phyloP scores from a whole-genome alignment of 441 rosid genomes.

The Gossypium schwendimanii region DNA sequence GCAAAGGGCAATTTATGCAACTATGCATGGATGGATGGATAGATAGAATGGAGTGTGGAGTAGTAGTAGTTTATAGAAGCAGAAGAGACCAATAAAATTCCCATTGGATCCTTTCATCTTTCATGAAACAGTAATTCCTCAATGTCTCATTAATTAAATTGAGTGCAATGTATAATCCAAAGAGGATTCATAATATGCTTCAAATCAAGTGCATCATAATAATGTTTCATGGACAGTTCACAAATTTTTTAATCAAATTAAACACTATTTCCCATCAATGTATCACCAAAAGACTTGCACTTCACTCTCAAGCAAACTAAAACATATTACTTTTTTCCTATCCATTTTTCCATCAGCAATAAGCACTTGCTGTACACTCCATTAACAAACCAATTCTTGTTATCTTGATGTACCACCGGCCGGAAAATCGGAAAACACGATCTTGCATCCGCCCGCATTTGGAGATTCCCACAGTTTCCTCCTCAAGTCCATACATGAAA shows the following conservation, averaged over 20 bases:
- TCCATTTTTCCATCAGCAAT: no score
- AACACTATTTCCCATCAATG: no score
- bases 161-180: neutral
- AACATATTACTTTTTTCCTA: no score
- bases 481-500: neutral
- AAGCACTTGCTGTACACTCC: no score
- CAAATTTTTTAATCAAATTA: no score
- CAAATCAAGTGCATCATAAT: no score
- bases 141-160: neutral
- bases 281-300: no score
- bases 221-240: no score
- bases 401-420: neutral
- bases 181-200: neutral
- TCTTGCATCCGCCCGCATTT: neutral
- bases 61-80: neutral
- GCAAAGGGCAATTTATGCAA: neutral
- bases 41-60: neutral
- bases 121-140: neutral
- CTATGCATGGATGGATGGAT: neutral
- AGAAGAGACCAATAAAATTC: neutral
- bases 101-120: neutral
- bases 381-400: no score
- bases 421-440: neutral
- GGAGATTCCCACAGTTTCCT: neutral
- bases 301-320: no score